These are phyloP conservation scores for Xylaria sp. DNA, from an alignment of 2,329 filamentous ascomycete genomes.

Conservation along the genomic window DNA sequence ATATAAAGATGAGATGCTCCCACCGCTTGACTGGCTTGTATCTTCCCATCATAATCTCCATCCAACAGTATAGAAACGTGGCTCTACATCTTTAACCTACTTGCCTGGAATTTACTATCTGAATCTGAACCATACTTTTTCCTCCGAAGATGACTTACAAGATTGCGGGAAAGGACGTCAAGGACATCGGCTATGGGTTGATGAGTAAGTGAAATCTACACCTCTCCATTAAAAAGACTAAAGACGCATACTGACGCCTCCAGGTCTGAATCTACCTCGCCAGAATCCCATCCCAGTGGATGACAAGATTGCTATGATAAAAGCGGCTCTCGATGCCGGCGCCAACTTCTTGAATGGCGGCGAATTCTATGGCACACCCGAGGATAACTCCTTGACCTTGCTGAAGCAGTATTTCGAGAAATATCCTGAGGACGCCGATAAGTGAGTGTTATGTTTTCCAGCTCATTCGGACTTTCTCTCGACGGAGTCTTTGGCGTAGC, in stretches of 20 bases:
- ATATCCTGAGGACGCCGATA: slow-evolving; percentile 63
- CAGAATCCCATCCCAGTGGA: slow-evolving; percentile 43
- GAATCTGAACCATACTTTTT: neutral
- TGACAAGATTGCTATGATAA: slow-evolving; percentile 56
- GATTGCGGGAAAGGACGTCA: slow-evolving; percentile 35
- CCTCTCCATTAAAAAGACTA: neutral
- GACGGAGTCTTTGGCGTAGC: neutral
- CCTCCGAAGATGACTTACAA: slow-evolving; percentile 31
- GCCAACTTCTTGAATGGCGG: slow-evolving; percentile 60
- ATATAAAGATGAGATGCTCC: slow-evolving; percentile 20
- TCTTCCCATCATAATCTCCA: neutral
- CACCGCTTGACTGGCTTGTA: neutral
- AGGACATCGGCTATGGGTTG: slow-evolving; percentile 46
- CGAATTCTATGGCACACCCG: slow-evolving; percentile 62
- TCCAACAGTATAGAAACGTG: neutral
- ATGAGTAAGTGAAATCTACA: slow-evolving; percentile 43
- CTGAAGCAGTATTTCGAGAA: slow-evolving; percentile 63
- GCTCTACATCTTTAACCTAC: neutral
- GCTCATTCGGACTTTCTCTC: too few relatives aligned
- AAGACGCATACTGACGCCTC: neutral
- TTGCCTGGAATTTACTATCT: neutral
- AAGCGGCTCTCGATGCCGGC: slow-evolving; percentile 53
- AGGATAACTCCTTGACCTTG: slow-evolving; percentile 60
- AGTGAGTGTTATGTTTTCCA: slow-evolving; percentile 40
- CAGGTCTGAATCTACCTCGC: slow-evolving; percentile 60